Evolutionary conservation across 2,329 filamentous ascomycete genomes (phyloP).

Genomic region (Penicillium sp.): DNA sequence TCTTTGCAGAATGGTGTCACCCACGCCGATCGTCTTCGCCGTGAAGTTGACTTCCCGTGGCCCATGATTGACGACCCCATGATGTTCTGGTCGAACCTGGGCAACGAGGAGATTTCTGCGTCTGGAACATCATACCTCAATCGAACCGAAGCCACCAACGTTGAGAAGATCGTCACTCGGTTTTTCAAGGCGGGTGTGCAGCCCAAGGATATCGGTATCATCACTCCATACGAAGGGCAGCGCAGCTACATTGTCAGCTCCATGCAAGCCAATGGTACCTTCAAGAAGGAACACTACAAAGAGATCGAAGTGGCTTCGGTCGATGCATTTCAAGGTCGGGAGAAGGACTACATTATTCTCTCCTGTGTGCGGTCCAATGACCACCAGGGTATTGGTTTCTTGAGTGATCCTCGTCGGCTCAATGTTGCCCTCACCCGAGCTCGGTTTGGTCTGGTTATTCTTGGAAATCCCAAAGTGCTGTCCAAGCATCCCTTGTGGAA

Average conservation of each 20-base stretch:
- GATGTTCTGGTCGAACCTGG: slow-evolving; percentile 99
- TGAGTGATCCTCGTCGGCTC: slow-evolving; percentile 93
- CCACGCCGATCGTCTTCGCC: slow-evolving; percentile 76
- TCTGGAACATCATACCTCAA: slow-evolving; percentile 98
- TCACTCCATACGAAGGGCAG: slow-evolving; percentile 97
- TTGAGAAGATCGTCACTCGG: slow-evolving; percentile 95
- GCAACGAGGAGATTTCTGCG: slow-evolving; percentile 95
- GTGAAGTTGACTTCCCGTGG: slow-evolving; percentile 97
- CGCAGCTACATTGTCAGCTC: slow-evolving; percentile 97
- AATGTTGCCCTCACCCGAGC: slow-evolving; percentile 96
- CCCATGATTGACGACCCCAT: slow-evolving; percentile 88
- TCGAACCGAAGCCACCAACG: slow-evolving; percentile 91
- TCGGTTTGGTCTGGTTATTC: slow-evolving; percentile 92
- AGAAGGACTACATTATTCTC: slow-evolving; percentile 98
- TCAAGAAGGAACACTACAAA: slow-evolving; percentile 98
- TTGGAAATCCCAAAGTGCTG: slow-evolving; percentile 94
- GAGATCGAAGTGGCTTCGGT: slow-evolving; percentile 98
- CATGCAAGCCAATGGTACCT: slow-evolving; percentile 97
- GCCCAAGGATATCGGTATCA: slow-evolving; percentile 88
- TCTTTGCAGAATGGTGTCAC: slow-evolving; percentile 95
- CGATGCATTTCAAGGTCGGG: slow-evolving; percentile 96
- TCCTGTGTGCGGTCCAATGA: slow-evolving; percentile 98
- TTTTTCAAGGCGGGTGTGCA: slow-evolving; percentile 99
- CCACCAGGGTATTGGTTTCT: slow-evolving; percentile 96
- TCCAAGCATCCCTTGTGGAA: slow-evolving; percentile 99